Evolutionary conservation across 2,329 filamentous ascomycete genomes (phyloP), one percentile per base, ranked within the genome.

Genomic region (Pseudocercospora crystallina): DNA sequence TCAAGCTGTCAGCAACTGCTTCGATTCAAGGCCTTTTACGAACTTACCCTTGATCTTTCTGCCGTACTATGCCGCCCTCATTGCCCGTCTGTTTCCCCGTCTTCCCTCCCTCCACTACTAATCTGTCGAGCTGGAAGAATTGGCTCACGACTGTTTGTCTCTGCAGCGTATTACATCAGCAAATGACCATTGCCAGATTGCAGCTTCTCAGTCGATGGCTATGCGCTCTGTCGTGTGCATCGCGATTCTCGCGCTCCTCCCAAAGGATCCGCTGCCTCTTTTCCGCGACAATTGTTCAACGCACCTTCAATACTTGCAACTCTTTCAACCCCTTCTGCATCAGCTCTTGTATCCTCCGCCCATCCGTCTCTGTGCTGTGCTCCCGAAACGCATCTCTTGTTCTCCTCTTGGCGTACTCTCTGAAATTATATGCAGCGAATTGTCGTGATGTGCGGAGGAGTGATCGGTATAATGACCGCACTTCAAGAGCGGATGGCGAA

Each of bases 361-460:
- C 79, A 67, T 96, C 94, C 39, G 82, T 75, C 64, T 90, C 86
- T 49, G 73, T 69, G 71, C 83, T 80, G 71, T 95, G 81, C 70
- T 95, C 90, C 64, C 87, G 82, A 73, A 97, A 99, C 4, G 89
- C 86, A 76, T 97, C 94, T 69, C 82, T 82, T 69, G 94, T 96
- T 71, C 92, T 83, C 68, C 94, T 86, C 73, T 85, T 87, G 47
- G 94, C 91, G 73, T 99, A 99, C 71, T 96, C 92, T 74, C 94
- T 84, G 80, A 96, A 99, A 76, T 97, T 99, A 79, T 97, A 99
- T 62, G 87, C 84, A 56, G 90, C 83, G 72, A 99, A 97, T 67
- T 96, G 88, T 56, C 81, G 80, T 56, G 90, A 85, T 71, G 94
- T 87, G 63, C 91, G 87, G 65, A 97, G 79, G 64, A 99, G 78